phyloP scores from a whole-genome alignment of 768 basidiomycete genomes.

The Rickenella mellea region DNA sequence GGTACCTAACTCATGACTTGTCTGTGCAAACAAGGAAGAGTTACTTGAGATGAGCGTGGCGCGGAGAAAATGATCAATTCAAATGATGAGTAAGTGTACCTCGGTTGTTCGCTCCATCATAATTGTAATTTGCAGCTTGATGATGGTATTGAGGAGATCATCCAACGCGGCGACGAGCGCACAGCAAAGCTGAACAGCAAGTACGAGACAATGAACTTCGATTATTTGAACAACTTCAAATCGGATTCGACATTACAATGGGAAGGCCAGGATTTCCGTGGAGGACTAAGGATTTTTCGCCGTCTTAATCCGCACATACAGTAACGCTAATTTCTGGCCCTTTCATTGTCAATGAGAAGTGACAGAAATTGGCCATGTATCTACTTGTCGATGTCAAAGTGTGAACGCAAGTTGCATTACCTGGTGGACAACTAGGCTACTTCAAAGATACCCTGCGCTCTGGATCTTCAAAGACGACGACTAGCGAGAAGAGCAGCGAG shows the following conservation, averaged over 20 bases:
- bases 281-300: conserved; percentile 13
- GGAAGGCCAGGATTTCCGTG: conserved; percentile 90
- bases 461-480: conserved; percentile 64
- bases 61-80: conserved; percentile 94
- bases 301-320: neutral
- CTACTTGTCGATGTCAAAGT: conserved; percentile 73
- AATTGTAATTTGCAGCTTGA: conserved; percentile 56
- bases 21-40: conserved; percentile 91
- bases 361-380: conserved; percentile 71
- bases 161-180: conserved; percentile 82
- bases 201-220: conserved; percentile 87
- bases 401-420: conserved; percentile 89
- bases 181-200: conserved; percentile 84
- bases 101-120: neutral
- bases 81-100: conserved; percentile 42
- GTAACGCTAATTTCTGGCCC: conserved; percentile 1
- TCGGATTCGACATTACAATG: conserved; percentile 85
- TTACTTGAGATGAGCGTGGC: conserved; percentile 98
- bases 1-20: conserved; percentile 1
- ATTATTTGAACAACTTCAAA: conserved; percentile 96
- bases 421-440: conserved; percentile 91
- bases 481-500: no score
- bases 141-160: conserved; percentile 92
- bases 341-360: no score
- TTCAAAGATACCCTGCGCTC: conserved; percentile 86